phyloP scores from a whole-genome alignment of 2,329 filamentous ascomycete species.

The Neonectria faginata region DNA sequence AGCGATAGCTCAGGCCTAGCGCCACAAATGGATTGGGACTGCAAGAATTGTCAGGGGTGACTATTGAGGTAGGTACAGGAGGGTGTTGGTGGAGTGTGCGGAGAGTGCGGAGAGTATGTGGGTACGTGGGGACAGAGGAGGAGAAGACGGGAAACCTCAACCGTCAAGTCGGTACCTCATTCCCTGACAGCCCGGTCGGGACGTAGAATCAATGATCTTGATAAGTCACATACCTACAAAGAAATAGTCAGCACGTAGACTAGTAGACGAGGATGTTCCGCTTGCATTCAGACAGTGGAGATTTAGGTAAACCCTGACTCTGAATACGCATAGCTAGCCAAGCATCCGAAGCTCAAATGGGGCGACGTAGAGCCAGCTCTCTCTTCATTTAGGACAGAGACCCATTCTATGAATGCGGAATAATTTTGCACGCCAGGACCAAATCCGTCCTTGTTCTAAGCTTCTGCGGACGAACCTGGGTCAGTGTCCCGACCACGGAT shows the following conservation, averaged over 20 bases:
- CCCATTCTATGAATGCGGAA: background rate
- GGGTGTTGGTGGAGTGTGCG: no score
- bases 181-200: background rate
- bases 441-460: background rate
- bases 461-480: background rate
- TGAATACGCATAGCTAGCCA: background rate
- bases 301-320: no score
- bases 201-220: background rate
- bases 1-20: no score
- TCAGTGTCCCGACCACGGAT: background rate
- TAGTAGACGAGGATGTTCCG: no score
- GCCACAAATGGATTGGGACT: no score
- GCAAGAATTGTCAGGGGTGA: no score
- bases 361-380: background rate
- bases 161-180: background rate
- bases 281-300: background rate
- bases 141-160: constrained; percentile 1
- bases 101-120: background rate
- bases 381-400: background rate
- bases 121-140: constrained; percentile 1
- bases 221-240: background rate
- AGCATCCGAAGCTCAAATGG: background rate
- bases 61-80: no score
- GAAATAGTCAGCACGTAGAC: background rate
- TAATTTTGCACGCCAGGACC: background rate